Conservation (phyloP, 805 yeast species). For the Pichia rugopelliculosa region DNA sequence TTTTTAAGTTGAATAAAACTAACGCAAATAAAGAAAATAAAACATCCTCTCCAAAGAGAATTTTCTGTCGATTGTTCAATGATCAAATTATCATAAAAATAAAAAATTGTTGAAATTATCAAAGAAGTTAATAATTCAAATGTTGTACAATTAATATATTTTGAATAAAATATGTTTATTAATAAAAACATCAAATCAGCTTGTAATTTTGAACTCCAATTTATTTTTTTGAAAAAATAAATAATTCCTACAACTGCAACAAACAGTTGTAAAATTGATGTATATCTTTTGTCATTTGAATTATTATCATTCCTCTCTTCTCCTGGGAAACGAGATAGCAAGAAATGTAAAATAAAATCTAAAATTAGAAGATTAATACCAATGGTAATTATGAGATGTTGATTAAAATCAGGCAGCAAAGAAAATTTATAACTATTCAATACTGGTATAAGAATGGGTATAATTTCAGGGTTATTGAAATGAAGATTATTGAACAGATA, state of each 20-base stretch:
- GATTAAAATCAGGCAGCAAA: neutral
- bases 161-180: conserved; percentile 61
- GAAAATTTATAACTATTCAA: neutral
- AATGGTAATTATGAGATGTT: neutral
- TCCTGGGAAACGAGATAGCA: neutral
- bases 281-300: neutral
- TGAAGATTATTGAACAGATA: conserved; percentile 5
- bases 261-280: conserved; percentile 22
- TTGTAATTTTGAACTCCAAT: conserved; percentile 62
- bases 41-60: conserved; percentile 16
- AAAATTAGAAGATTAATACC: neutral
- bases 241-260: conserved; percentile 65
- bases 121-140: conserved; percentile 19
- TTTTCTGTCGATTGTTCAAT: conserved; percentile 12
- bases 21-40: conserved; percentile 3
- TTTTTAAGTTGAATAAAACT: conserved; percentile 2
- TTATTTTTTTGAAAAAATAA: conserved; percentile 60
- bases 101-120: conserved; percentile 13
- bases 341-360: neutral
- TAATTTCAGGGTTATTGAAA: conserved; percentile 1
- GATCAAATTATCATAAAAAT: conserved; percentile 10
- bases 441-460: neutral
- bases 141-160: conserved; percentile 22
- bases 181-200: conserved; percentile 57
- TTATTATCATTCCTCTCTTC: neutral